Evolutionary conservation across 2,329 filamentous ascomycete genomes (phyloP).

Genomic region (Nectriaceae sp.): DNA sequence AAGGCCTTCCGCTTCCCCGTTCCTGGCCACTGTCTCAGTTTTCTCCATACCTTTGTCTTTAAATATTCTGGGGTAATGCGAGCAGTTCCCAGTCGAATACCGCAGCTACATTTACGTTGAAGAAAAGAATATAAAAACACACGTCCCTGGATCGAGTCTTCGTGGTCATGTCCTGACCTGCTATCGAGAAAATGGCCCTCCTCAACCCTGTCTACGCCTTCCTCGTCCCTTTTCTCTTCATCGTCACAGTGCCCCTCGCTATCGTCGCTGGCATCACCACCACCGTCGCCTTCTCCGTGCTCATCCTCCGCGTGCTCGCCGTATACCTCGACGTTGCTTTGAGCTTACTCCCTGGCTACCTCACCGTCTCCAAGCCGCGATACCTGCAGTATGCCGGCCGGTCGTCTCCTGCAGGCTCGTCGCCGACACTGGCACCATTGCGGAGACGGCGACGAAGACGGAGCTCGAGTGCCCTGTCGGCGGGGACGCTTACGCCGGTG

Average conservation of each 20-base stretch:
- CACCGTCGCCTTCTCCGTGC: slow-evolving; percentile 59
- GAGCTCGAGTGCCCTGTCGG: slow-evolving; percentile 37
- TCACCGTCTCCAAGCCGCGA: slow-evolving; percentile 44
- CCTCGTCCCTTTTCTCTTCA: slow-evolving; percentile 61
- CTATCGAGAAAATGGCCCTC: slow-evolving; percentile 45
- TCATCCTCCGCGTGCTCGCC: slow-evolving; percentile 60
- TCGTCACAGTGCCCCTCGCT: slow-evolving; percentile 64
- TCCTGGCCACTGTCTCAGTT: background rate
- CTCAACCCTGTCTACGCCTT: slow-evolving; percentile 58
- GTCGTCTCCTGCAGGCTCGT: slow-evolving; percentile 15
- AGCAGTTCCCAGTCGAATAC: too few species aligned
- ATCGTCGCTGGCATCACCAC: slow-evolving; percentile 66
- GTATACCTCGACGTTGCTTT: slow-evolving; percentile 65
- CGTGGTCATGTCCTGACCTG: slow-evolving; percentile 21
- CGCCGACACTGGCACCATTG: slow-evolving; percentile 9
- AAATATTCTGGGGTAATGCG: background rate
- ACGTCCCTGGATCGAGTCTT: background rate
- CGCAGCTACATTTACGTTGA: too few species aligned
- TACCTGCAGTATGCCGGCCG: slow-evolving; percentile 25
- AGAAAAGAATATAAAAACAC: too few species aligned
- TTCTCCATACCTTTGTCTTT: background rate
- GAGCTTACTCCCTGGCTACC: slow-evolving; percentile 57
- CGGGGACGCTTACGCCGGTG: slow-evolving; percentile 35
- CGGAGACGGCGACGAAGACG: slow-evolving; percentile 32
- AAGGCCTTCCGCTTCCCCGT: background rate